Conservation (phyloP, 2,329 filamentous ascomycete genomes). For the Sporothrix euskadiensis region DNA sequence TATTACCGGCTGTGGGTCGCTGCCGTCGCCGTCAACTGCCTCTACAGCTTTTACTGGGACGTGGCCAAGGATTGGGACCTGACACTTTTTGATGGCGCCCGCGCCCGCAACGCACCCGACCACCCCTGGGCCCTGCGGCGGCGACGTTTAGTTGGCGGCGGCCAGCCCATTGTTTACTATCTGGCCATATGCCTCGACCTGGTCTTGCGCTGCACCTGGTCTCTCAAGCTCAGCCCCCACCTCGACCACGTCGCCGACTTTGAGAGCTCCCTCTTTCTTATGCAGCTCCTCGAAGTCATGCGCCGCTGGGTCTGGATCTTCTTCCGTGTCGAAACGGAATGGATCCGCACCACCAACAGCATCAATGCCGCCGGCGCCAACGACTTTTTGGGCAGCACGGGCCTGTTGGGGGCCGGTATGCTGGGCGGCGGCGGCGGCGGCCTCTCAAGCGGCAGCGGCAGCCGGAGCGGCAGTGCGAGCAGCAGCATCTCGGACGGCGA, state of each 20-base stretch:
- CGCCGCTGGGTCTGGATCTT: slow-evolving; percentile 97
- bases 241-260: slow-evolving; percentile 82
- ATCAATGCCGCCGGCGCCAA: neutral
- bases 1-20: slow-evolving; percentile 64
- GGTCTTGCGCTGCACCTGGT: slow-evolving; percentile 84
- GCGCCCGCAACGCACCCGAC: slow-evolving; percentile 60
- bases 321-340: slow-evolving; percentile 92
- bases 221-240: slow-evolving; percentile 79
- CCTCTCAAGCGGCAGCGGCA: slow-evolving; percentile 6
- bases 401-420: slow-evolving; percentile 8
- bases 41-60: slow-evolving; percentile 99
- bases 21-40: slow-evolving; percentile 77
- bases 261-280: slow-evolving; percentile 83
- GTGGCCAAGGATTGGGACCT: slow-evolving; percentile 96
- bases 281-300: slow-evolving; percentile 83
- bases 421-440: slow-evolving; percentile 30
- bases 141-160: slow-evolving; percentile 65
- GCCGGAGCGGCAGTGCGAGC: slow-evolving; percentile 20
- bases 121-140: slow-evolving; percentile 77
- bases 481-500: slow-evolving; percentile 52
- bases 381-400: neutral
- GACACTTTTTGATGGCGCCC: slow-evolving; percentile 66
- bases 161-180: slow-evolving; percentile 74
- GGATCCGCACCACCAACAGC: slow-evolving; percentile 60
- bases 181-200: slow-evolving; percentile 75